Percentiles rank a stretch among this genome's conserved stretches.
Conservation (phyloP, 805 yeast genomes). For the Wickerhamiella vanderwaltii region DNA sequence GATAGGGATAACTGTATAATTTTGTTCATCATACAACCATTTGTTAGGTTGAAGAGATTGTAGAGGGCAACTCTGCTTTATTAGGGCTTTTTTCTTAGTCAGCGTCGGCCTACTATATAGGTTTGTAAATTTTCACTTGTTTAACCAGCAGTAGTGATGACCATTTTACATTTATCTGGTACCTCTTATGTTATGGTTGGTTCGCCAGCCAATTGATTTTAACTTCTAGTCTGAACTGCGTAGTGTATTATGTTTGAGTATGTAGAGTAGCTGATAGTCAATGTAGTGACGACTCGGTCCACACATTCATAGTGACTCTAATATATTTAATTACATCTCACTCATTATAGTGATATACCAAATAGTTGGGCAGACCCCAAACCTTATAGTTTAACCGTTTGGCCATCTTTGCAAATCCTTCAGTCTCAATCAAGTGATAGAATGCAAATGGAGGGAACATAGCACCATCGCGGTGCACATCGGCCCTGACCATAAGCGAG, state of each 20-base stretch:
- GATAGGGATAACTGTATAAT: constrained; percentile 12
- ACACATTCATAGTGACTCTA: too few species aligned
- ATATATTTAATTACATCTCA: too few species aligned
- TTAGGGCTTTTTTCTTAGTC: too few species aligned
- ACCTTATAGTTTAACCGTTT: constrained; percentile 85
- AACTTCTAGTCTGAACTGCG: constrained; percentile 10
- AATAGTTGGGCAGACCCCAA: constrained; percentile 84
- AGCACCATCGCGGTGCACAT: constrained; percentile 97
- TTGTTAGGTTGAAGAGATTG: too few species aligned
- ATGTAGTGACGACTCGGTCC: too few species aligned
- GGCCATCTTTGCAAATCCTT: constrained; percentile 95
- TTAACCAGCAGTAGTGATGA: constrained; percentile 10
- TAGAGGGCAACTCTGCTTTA: too few species aligned
- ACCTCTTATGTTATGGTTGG: constrained; percentile 12
- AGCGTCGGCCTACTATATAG: too few species aligned
- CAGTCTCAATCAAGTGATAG: constrained; percentile 92
- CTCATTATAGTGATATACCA: constrained; percentile 86
- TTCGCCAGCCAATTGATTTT: constrained; percentile 8
- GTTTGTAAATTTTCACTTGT: too few species aligned
- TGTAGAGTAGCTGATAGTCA: too few species aligned
- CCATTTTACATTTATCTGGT: constrained; percentile 8
- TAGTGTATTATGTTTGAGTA: too few species aligned
- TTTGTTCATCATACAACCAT: constrained; percentile 12
- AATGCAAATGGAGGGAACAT: constrained; percentile 99
- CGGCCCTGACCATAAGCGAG: constrained; percentile 89